Evolutionary conservation across 371 early-diverging fungal species (phyloP), one percentile per base, ranked within the genome.

Genomic region (Apophysomyces trapeziformis): DNA sequence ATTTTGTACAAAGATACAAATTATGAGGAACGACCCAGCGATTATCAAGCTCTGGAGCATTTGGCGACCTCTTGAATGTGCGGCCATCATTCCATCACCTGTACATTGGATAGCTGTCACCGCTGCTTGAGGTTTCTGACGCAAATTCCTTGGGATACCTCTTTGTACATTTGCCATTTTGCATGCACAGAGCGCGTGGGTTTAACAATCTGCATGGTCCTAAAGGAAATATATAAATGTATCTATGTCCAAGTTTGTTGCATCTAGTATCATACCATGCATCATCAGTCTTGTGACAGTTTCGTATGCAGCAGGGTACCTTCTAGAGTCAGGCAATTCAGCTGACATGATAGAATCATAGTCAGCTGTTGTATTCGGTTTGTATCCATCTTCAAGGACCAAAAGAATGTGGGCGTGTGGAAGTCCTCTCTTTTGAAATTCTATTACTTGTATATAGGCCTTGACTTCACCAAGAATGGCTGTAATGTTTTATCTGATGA

Each of bases 261-360:
- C 13, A 12, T 41, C 13, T 41, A 26, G 41, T 12, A 41, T 9
- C 13, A 12, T 46, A 16, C 47, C n/a, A 70, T 79, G 78, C n/a
- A 82, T 58, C 77, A 82, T 78, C 2, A 58, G 32, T 5, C 16
- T 63, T 1, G 14, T 66, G 2, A 78, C 75, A 3, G 74, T 76
- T 37, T 71, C 64, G 43, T 72, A 72, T 38, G 65, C 45, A 9
- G 58, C 58, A 5, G 78, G 77, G 56, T 68, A 18, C 5, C 0
- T 3, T 4, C 32, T 36, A 7, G 11, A 60, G 58, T 78, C 73
- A 0, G 76, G 77, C 11, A 76, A 61, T 21, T 77, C 73, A 14
- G 79, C 78, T 4, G 65, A 68, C 0, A 76, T 56, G 32, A 73
- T 65, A 0, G 18, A 16, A 44, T 78, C 71, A 66, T 57, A 65